Percentiles rank a stretch among this genome's conserved stretches.
These are phyloP conservation scores for Aethionema arabicum DNA, from an alignment of 345 rosid species.

Conservation along the genomic window DNA sequence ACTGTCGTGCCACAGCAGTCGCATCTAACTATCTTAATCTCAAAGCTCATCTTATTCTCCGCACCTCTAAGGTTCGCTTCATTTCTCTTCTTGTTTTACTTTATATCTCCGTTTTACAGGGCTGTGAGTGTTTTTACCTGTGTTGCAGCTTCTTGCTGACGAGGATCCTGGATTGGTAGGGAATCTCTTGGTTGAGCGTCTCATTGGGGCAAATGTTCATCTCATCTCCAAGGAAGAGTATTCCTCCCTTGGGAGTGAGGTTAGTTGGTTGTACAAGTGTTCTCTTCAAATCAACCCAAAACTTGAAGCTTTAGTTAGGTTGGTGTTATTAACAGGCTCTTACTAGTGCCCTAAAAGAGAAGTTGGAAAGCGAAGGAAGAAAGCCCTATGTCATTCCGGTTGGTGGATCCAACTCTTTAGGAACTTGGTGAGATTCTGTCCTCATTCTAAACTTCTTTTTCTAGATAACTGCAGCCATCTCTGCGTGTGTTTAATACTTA, in stretches of 20 bases:
- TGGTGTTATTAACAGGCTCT: constrained; percentile 48
- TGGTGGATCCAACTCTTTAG: constrained; percentile 91
- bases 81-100: not conserved
- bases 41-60: constrained; percentile 64
- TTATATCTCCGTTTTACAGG: not conserved
- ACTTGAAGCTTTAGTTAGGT: not conserved
- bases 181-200: constrained; percentile 81
- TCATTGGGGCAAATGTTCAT: constrained; percentile 81
- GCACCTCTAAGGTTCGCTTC: constrained; percentile 66
- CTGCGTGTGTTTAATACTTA: not conserved
- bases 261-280: constrained; percentile 37
- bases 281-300: not conserved
- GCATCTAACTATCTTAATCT: constrained; percentile 86
- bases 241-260: constrained; percentile 78
- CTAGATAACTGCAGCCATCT: not conserved
- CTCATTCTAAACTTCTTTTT: not conserved
- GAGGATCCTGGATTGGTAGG: constrained; percentile 89
- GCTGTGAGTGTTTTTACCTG: not conserved
- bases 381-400: constrained; percentile 92
- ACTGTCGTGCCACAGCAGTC: constrained; percentile 90
- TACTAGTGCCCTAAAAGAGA: constrained; percentile 67
- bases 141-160: constrained; percentile 69
- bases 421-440: constrained; percentile 75
- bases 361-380: constrained; percentile 70
- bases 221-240: constrained; percentile 92